Conservation (phyloP, 129 eudicot genomes). For the Helichrysum umbraculigerum region DNA sequence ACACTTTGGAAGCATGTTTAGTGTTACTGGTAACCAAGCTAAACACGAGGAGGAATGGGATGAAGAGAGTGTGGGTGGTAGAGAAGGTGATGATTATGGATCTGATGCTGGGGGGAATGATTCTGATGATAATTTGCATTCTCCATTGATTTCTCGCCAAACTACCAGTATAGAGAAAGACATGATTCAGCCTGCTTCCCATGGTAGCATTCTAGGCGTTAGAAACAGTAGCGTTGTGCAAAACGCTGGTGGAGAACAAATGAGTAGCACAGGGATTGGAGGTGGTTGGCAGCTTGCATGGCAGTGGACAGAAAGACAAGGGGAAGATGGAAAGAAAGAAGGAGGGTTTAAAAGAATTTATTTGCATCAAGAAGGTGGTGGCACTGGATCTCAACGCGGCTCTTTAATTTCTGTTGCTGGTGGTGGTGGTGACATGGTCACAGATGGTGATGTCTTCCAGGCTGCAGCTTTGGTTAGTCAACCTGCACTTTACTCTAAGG, state of each 20-base stretch:
- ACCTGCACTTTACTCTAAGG: constrained; percentile 42
- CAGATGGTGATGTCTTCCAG: constrained; percentile 39
- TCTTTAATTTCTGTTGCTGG: constrained; percentile 64
- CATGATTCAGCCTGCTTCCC: constrained; percentile 56
- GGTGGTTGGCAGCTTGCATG: constrained; percentile 99
- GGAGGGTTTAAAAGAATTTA: constrained; percentile 83
- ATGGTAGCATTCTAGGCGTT: constrained; percentile 51
- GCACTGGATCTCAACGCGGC: constrained; percentile 56
- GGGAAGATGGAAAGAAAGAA: constrained; percentile 64
- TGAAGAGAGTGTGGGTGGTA: constrained; percentile 61
- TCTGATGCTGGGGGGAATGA: constrained; percentile 54
- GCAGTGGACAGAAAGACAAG: constrained; percentile 72
- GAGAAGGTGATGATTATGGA: constrained; percentile 53
- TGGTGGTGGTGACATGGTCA: constrained; percentile 54
- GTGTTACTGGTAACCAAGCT: constrained; percentile 63
- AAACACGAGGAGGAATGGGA: constrained; percentile 80
- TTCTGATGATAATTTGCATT: constrained; percentile 74
- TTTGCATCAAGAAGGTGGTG: constrained; percentile 73
- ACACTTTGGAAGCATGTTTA: constrained; percentile 93
- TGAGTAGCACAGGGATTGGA: constrained; percentile 67
- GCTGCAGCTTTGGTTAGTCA: constrained; percentile 48
- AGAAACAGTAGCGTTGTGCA: constrained; percentile 42
- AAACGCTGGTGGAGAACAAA: constrained; percentile 42
- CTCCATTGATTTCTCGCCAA: constrained; percentile 84
- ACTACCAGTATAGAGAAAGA: constrained; percentile 69